These are phyloP conservation scores for Venturia pyrina DNA, from an alignment of 2,329 filamentous ascomycete species.

Conservation along the genomic window DNA sequence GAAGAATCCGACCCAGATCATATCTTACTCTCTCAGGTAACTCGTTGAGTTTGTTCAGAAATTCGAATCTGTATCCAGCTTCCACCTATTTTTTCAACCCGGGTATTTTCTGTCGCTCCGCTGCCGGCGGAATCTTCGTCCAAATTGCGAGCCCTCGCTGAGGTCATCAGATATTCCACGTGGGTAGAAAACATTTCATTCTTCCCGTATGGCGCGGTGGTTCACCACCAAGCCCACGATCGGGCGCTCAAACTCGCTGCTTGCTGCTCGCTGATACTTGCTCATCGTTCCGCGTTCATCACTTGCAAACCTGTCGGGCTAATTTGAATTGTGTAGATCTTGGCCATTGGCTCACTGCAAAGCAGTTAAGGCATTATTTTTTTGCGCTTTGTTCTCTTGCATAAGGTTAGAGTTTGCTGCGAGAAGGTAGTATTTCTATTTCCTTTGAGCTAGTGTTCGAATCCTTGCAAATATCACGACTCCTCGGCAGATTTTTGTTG, in stretches of 20 bases:
- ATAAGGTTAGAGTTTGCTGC: background rate
- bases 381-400: background rate
- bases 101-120: background rate
- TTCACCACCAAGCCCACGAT: background rate
- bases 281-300: background rate
- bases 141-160: too few species aligned
- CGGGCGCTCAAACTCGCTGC: background rate
- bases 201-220: background rate
- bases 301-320: background rate
- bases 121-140: background rate
- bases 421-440: background rate
- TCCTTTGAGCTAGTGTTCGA: background rate
- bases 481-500: too few species aligned
- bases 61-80: background rate
- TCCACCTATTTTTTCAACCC: background rate
- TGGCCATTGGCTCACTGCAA: background rate
- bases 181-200: background rate
- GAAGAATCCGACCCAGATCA: background rate
- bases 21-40: background rate
- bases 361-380: too few species aligned
- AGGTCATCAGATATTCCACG: background rate
- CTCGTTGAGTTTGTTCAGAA: background rate
- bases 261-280: background rate
- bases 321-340: background rate
- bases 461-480: background rate